phyloP scores from a whole-genome alignment of 768 basidiomycete genomes.

The Phaeotremella fagi region DNA sequence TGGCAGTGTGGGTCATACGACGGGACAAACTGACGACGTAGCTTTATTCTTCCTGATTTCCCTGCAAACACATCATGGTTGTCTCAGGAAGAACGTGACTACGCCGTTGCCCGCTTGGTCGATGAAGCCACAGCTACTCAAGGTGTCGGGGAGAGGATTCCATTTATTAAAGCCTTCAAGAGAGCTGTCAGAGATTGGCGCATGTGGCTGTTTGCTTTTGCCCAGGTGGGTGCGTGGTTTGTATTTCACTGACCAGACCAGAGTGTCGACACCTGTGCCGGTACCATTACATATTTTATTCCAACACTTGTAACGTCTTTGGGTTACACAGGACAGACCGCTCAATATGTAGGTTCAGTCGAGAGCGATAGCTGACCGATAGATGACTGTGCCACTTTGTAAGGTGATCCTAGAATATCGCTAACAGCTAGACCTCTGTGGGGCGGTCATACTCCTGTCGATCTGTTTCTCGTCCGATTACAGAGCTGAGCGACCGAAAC shows the following conservation, averaged over 20 bases:
- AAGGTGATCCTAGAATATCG: not conserved
- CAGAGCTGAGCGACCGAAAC: constrained; percentile 32
- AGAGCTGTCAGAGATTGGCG: constrained; percentile 11
- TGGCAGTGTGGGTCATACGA: constrained; percentile 37
- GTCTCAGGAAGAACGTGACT: constrained; percentile 32
- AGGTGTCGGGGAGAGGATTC: constrained; percentile 3
- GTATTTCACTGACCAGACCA: not conserved
- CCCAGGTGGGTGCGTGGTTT: not conserved
- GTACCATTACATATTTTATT: constrained; percentile 31
- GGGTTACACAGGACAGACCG: constrained; percentile 19
- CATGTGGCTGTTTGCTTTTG: constrained; percentile 13
- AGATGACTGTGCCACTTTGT: constrained; percentile 10
- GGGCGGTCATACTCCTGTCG: constrained; percentile 14
- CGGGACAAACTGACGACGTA: constrained; percentile 23
- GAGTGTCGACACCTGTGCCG: constrained; percentile 13
- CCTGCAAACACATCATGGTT: constrained; percentile 39
- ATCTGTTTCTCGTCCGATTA: constrained; percentile 37
- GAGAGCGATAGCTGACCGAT: constrained; percentile 5
- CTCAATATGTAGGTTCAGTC: constrained; percentile 22
- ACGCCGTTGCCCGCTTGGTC: constrained; percentile 21
- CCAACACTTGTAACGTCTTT: constrained; percentile 21
- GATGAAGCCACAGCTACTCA: constrained; percentile 3
- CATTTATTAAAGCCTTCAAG: constrained; percentile 3
- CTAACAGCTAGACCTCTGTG: not conserved
- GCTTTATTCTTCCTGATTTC: constrained; percentile 31